phyloP scores from a whole-genome alignment of 805 yeast species.

The Zygoascus bituminiphila region DNA sequence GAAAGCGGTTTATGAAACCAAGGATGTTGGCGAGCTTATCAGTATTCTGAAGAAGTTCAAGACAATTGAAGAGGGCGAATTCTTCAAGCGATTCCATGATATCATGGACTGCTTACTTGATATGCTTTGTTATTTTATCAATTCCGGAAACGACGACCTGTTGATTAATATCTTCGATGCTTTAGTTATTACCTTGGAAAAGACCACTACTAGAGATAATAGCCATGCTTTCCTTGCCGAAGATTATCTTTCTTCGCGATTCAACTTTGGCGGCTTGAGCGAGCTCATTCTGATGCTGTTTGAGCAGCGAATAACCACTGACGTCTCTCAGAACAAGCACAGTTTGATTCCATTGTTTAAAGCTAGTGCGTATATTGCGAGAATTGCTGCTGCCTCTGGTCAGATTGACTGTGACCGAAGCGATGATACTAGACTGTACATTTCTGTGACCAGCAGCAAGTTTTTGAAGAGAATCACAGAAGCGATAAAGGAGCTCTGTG shows the following conservation, averaged over 20 bases:
- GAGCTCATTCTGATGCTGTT: constrained; percentile 19
- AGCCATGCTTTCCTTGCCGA: constrained; percentile 16
- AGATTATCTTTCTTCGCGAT: constrained; percentile 20
- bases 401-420: constrained; percentile 16
- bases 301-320: constrained; percentile 6
- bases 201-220: constrained; percentile 16
- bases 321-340: constrained; percentile 6
- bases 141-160: constrained; percentile 9
- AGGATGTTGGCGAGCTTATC: constrained; percentile 33
- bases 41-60: constrained; percentile 42
- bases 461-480: constrained; percentile 13
- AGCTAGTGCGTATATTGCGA: constrained; percentile 12
- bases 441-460: constrained; percentile 9
- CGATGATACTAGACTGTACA: constrained; percentile 8
- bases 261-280: constrained; percentile 44
- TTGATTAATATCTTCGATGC: constrained; percentile 17
- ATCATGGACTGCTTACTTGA: constrained; percentile 25
- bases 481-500: constrained; percentile 8
- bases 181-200: constrained; percentile 20
- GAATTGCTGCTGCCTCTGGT: constrained; percentile 16
- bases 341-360: constrained; percentile 11
- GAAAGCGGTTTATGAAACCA: constrained; percentile 36
- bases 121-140: constrained; percentile 31
- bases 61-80: constrained; percentile 44
- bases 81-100: constrained; percentile 36